Conservation (phyloP, 208 protist species). For the Lotmaria passim region DNA sequence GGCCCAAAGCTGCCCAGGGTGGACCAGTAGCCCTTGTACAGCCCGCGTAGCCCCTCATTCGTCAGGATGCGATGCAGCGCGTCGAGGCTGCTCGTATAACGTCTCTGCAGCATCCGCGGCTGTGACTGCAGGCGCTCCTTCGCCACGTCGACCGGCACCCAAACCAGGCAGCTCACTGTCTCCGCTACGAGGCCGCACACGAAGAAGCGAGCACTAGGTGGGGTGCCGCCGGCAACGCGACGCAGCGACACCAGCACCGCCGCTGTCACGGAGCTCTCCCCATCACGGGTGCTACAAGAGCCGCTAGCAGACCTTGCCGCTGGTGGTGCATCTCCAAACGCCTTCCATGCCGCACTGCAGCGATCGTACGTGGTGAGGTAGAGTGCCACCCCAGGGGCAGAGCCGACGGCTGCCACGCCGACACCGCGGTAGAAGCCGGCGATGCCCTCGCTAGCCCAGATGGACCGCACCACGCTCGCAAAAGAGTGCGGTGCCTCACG, state of each 20-base stretch:
- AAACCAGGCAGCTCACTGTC: conserved; percentile 82
- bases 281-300: background rate
- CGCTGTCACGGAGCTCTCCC: background rate
- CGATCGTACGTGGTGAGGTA: conserved; percentile 81
- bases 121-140: conserved; percentile 90
- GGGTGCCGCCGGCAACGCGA: conserved; percentile 8
- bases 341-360: conserved; percentile 34
- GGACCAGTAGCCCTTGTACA: conserved; percentile 89
- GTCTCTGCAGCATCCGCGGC: conserved; percentile 47
- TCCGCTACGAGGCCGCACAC: conserved; percentile 75
- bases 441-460: conserved; percentile 63
- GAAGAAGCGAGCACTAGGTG: conserved; percentile 54
- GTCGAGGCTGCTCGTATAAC: conserved; percentile 71
- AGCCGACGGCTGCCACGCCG: conserved; percentile 68
- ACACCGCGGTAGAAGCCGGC: conserved; percentile 85
- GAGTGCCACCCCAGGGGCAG: conserved; percentile 76
- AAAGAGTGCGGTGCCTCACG: conserved; percentile 18
- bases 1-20: conserved; percentile 89
- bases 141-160: conserved; percentile 89
- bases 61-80: conserved; percentile 62
- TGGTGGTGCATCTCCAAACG: conserved; percentile 12
- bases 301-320: background rate
- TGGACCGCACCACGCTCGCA: conserved; percentile 24
- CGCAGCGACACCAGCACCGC: conserved; percentile 8
- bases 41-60: conserved; percentile 66